Conservation (phyloP, 2,329 filamentous ascomycete species). For the Sporothrix inflata region DNA sequence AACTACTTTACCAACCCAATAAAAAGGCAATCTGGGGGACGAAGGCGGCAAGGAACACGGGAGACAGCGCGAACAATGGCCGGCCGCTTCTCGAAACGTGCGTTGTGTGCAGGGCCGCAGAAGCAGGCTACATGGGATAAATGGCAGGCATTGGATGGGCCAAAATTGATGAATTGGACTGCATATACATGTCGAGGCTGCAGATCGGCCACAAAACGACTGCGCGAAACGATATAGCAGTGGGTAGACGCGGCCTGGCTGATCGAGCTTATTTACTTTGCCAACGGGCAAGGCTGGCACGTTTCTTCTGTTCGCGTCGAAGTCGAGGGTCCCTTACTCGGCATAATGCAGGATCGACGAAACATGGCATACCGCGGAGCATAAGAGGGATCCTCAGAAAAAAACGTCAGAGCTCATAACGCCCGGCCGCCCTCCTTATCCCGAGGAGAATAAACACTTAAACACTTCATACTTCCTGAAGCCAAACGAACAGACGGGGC, state of each 20-base stretch:
- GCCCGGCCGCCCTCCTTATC: background rate
- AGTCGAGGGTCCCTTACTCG: constrained; percentile 1
- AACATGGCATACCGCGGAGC: constrained; percentile 15
- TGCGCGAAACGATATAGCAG: background rate
- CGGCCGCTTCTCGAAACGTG: background rate
- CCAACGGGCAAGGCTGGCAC: background rate
- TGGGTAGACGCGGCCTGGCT: background rate
- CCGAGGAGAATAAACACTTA: constrained; percentile 13
- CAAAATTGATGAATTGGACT: background rate
- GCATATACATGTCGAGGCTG: background rate
- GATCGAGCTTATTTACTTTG: background rate
- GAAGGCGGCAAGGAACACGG: constrained; percentile 10
- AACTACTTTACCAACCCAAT: constrained; percentile 6
- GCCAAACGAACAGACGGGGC: background rate
- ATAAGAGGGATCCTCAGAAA: background rate
- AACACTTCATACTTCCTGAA: background rate
- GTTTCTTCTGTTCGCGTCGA: background rate
- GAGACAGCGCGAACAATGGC: background rate
- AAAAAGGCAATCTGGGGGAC: constrained; percentile 15
- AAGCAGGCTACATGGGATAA: constrained; percentile 3
- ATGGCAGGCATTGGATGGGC: background rate
- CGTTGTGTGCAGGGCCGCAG: background rate
- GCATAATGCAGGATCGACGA: constrained; percentile 23
- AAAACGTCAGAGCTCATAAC: background rate
- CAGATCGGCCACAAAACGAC: background rate